phyloP scores from a whole-genome alignment of 495 filamentous ascomycete genomes.

The Penicillium roqueforti region DNA sequence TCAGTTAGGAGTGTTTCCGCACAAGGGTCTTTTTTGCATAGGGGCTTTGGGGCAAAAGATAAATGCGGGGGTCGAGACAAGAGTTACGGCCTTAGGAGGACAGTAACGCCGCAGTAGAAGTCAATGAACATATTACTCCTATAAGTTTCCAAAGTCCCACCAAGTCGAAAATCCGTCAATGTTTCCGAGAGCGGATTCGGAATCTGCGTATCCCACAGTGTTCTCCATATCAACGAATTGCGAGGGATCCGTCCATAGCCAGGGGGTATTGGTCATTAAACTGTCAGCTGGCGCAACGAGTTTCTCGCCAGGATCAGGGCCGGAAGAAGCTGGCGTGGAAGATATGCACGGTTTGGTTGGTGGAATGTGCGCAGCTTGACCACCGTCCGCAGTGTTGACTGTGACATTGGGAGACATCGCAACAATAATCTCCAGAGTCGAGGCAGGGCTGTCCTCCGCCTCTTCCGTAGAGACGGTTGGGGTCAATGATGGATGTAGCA shows the following conservation, averaged over 20 bases:
- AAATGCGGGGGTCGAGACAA: background rate
- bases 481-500: constrained; percentile 33
- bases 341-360: constrained; percentile 23
- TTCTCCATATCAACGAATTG: constrained; percentile 40
- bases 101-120: constrained; percentile 17
- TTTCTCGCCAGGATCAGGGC: constrained; percentile 23
- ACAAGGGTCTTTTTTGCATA: constrained; percentile 4
- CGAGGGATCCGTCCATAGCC: constrained; percentile 43
- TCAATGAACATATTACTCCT: constrained; percentile 29
- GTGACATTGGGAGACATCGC: constrained; percentile 43
- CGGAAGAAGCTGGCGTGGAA: constrained; percentile 22
- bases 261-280: constrained; percentile 44
- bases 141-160: constrained; percentile 46
- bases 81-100: constrained; percentile 17
- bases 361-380: constrained; percentile 38
- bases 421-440: constrained; percentile 42
- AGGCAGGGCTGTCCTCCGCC: constrained; percentile 22
- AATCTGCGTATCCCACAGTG: constrained; percentile 34
- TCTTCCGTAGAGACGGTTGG: constrained; percentile 27
- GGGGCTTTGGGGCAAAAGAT: background rate
- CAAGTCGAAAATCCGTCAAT: constrained; percentile 38
- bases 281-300: constrained; percentile 41
- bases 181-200: constrained; percentile 31
- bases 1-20: constrained; percentile 6
- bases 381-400: constrained; percentile 43